A percentile compares a stretch with the other conserved stretches of the same genome.
Evolutionary conservation across 192 early-diverging fungal genomes (phyloP).

Genomic region (Gonapodya prolifera): DNA sequence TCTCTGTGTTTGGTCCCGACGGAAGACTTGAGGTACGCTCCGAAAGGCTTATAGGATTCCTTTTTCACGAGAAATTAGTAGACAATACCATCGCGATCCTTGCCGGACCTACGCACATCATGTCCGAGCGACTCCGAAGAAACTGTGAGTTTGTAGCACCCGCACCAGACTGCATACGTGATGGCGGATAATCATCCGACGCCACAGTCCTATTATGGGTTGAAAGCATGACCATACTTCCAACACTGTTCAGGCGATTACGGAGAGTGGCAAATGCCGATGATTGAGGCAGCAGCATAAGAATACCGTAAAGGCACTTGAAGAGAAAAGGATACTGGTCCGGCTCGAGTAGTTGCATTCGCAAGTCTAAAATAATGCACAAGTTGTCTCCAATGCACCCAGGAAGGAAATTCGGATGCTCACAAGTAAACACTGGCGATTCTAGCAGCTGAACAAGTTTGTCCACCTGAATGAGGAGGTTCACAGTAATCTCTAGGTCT

Average conservation of each 20-base stretch:
- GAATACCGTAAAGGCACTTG: conserved; percentile 86
- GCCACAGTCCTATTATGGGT: conserved; percentile 28
- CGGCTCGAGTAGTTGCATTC: conserved; percentile 89
- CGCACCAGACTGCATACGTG: not conserved
- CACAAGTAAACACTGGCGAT: conserved; percentile 84
- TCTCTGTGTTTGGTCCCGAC: not conserved
- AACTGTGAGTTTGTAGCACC: not conserved
- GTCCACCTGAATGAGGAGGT: conserved; percentile 88
- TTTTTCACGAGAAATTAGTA: not conserved
- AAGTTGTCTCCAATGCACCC: not conserved
- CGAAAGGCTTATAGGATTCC: conserved; percentile 10
- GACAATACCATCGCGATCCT: conserved; percentile 12
- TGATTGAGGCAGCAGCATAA: conserved; percentile 96
- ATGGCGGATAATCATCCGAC: not conserved
- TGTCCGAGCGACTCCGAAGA: not conserved
- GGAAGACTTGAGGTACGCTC: not conserved
- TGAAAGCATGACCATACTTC: conserved; percentile 43
- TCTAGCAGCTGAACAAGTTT: conserved; percentile 96
- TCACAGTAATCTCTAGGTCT: conserved; percentile 88
- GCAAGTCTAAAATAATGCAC: conserved; percentile 29
- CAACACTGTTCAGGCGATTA: conserved; percentile 83
- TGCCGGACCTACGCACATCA: not conserved
- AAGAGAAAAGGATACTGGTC: conserved; percentile 75
- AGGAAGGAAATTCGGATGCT: conserved; percentile 8
- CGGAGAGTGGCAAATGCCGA: conserved; percentile 89